Conservation (phyloP, 2,329 filamentous ascomycete genomes). For the Neospermospora avenae region DNA sequence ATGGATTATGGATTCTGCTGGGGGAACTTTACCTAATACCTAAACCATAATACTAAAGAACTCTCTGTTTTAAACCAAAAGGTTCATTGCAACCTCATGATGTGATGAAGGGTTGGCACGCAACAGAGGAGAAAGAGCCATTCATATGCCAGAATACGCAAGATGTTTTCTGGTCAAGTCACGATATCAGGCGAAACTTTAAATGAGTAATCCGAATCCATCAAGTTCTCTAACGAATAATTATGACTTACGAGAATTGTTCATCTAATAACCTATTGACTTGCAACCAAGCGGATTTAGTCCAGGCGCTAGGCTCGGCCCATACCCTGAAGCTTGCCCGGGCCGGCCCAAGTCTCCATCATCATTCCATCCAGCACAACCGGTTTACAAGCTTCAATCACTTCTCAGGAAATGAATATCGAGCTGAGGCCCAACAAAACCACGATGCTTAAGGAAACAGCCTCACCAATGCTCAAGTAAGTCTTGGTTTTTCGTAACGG, state of each 20-base stretch:
- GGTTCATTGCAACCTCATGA: too few species aligned
- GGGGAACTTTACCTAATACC: background rate
- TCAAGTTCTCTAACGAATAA: too few species aligned
- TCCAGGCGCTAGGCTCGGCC: background rate
- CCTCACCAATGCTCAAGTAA: background rate
- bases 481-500: background rate
- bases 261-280: too few species aligned
- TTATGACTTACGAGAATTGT: too few species aligned
- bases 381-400: background rate
- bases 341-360: background rate
- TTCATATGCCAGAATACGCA: too few species aligned
- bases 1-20: background rate
- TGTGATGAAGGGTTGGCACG: too few species aligned
- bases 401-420: background rate
- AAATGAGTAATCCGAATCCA: too few species aligned
- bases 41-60: background rate
- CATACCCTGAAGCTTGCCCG: constrained; percentile 2
- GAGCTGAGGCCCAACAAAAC: background rate
- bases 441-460: background rate
- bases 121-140: too few species aligned
- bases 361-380: background rate
- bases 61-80: too few species aligned
- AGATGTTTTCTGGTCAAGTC: too few species aligned
- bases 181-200: too few species aligned
- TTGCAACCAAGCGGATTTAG: background rate